phyloP scores from a whole-genome alignment of 2,329 filamentous ascomycete genomes.

The Xylariaceae sp. region DNA sequence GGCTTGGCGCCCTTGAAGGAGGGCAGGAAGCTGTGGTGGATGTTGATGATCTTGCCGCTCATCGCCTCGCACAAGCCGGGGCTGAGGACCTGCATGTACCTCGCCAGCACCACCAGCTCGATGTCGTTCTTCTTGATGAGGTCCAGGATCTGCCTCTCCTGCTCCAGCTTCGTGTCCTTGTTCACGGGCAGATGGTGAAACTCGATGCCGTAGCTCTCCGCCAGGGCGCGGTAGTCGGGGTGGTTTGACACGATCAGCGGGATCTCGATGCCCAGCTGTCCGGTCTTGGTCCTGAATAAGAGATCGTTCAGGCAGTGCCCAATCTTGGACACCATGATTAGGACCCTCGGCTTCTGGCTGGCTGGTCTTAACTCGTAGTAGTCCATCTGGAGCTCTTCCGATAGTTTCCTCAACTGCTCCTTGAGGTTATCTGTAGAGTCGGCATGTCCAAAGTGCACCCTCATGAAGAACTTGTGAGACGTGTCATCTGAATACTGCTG shows the following conservation, averaged over 20 bases:
- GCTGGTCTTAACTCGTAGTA: constrained; percentile 62
- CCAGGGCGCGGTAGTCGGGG: constrained; percentile 63
- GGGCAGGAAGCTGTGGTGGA: constrained; percentile 82
- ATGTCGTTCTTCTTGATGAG: constrained; percentile 64
- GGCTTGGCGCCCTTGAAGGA: constrained; percentile 85
- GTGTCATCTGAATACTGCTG: constrained; percentile 77
- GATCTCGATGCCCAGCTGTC: constrained; percentile 69
- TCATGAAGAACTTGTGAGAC: constrained; percentile 79
- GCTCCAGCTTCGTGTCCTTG: constrained; percentile 68
- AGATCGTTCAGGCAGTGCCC: constrained; percentile 82
- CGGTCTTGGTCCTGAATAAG: constrained; percentile 70
- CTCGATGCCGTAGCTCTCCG: constrained; percentile 66
- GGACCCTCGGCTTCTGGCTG: constrained; percentile 64
- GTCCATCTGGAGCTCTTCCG: constrained; percentile 59
- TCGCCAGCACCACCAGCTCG: constrained; percentile 74
- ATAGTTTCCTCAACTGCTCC: constrained; percentile 55
- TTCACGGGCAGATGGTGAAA: constrained; percentile 79
- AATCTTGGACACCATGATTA: constrained; percentile 89
- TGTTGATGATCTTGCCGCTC: constrained; percentile 86
- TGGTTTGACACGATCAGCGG: constrained; percentile 81
- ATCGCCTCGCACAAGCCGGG: constrained; percentile 70
- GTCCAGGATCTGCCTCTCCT: constrained; percentile 66
- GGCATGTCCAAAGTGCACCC: constrained; percentile 70
- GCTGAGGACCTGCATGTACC: constrained; percentile 84
- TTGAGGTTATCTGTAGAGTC: constrained; percentile 47